Evolutionary conservation across 1,284 basidiomycete species (phyloP), one percentile per base, ranked within the genome.

Genomic region (Bjerkandera adusta): DNA sequence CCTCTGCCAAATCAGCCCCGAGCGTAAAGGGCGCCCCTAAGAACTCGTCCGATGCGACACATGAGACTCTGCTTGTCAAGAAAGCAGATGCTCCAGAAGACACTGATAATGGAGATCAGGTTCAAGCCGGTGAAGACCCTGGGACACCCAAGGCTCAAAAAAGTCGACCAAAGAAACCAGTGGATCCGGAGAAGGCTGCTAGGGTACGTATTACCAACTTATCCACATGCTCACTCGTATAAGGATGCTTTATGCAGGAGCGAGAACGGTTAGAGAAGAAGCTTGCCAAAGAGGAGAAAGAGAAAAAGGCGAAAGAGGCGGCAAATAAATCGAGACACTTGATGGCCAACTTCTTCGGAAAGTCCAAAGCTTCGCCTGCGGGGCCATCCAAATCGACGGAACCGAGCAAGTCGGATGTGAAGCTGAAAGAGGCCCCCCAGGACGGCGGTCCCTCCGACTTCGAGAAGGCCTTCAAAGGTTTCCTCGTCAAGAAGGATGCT

Each of bases 291-390:
- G 70, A 64, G 1, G 81, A 84, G 57, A 80, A 75, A 58, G 83
- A 89, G 57, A 81, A 79, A 68, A 89, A 81, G 62, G 77, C 76
- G 48, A 77, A 79, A 44, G 82, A 85, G 52, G 75, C 79, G 1
- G 79, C 84, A 44, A 75, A 78, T 38, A 88, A 79, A 62, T 85
- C 87, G 1, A 78, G 82, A n/a, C 82, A 79, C 1, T 67, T 88
- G 5, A 81, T 91, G 80, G 76, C 79, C 1, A 85, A 67, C 57
- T 91, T 90, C 68, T 88, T 91, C 59, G 69, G 73, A 24, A 89
- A 87, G 62, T 61, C 75, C 6, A 79, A 75, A 50, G 60, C 68
- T 34, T 45, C 64, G 6, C 43, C 21, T 5, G 44, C 37, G 1
- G 34, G 27, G 2, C n/a, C 41, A 10, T 34, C 43, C 13, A n/a